Conservation (phyloP, 75 land plant species). For the Pinus taeda region DNA sequence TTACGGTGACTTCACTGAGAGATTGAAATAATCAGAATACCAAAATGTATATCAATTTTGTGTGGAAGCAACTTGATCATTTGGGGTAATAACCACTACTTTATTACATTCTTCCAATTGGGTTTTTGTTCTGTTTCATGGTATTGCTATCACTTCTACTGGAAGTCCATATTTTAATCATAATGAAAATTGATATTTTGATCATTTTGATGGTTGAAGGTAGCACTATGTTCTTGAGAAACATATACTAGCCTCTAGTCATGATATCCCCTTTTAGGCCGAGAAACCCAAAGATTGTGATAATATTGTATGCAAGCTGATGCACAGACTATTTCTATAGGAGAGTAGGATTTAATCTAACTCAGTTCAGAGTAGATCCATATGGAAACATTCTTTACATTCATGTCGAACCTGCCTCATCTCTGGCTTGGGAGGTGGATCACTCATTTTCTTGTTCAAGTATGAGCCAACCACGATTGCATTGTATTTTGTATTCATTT, state of each 20-base stretch:
- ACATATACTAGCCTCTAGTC: not conserved
- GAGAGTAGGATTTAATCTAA: slow-evolving; percentile 98
- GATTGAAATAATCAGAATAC: slow-evolving; percentile 52
- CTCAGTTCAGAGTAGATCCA: slow-evolving; percentile 75
- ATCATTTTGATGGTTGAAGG: not conserved
- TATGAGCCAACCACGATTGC: slow-evolving; percentile 15
- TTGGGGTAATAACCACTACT: slow-evolving; percentile 58
- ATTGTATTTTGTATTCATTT: not conserved
- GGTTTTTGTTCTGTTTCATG: not conserved
- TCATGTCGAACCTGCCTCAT: slow-evolving; percentile 90
- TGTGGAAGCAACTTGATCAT: slow-evolving; percentile 94
- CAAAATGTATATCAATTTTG: slow-evolving; percentile 40
- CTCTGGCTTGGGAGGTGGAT: slow-evolving; percentile 95
- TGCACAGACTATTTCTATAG: slow-evolving; percentile 25
- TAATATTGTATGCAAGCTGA: too few species aligned
- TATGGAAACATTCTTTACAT: slow-evolving; percentile 94
- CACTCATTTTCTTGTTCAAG: slow-evolving; percentile 98
- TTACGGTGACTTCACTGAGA: slow-evolving; percentile 54
- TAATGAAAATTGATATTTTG: too few species aligned
- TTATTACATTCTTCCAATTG: not conserved
- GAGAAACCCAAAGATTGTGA: too few species aligned
- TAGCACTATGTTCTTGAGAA: not conserved
- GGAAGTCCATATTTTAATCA: not conserved
- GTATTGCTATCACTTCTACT: not conserved
- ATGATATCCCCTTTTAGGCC: not conserved